A percentile compares a stretch with the other conserved stretches of the same genome.
These are phyloP conservation scores for Brassica juncea DNA, from an alignment of 345 rosid genomes.

Conservation along the genomic window DNA sequence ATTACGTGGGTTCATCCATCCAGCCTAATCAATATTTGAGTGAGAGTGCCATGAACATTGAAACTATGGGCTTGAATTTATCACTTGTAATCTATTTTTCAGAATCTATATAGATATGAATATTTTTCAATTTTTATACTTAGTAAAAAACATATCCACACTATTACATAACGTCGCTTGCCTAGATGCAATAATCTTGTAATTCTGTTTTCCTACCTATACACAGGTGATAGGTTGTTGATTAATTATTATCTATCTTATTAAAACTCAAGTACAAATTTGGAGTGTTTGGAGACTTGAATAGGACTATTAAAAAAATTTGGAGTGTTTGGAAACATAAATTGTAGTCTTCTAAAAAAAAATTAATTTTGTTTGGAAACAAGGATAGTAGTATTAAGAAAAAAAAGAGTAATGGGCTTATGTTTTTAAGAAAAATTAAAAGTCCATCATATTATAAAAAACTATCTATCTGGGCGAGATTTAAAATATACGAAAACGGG, in stretches of 20 bases:
- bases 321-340: too few species aligned
- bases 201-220: background rate
- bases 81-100: background rate
- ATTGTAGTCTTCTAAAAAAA: too few species aligned
- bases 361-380: too few species aligned
- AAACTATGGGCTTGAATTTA: background rate
- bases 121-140: background rate
- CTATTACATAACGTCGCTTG: background rate
- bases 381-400: too few species aligned
- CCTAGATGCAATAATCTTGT: background rate
- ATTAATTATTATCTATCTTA: background rate
- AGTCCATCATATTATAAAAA: too few species aligned
- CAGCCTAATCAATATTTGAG: background rate
- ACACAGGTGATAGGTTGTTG: background rate
- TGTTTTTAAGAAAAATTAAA: too few species aligned
- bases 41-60: background rate
- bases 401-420: too few species aligned
- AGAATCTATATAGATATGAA: background rate
- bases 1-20: background rate
- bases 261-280: too few species aligned
- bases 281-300: too few species aligned
- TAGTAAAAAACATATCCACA: background rate
- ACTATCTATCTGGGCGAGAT: too few species aligned
- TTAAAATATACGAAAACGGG: too few species aligned
- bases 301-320: too few species aligned